A percentile compares a stretch with the other conserved stretches of the same genome.
Evolutionary conservation across 257 asterid genomes (phyloP).

Genomic region (Capsicum rhomboideum): DNA sequence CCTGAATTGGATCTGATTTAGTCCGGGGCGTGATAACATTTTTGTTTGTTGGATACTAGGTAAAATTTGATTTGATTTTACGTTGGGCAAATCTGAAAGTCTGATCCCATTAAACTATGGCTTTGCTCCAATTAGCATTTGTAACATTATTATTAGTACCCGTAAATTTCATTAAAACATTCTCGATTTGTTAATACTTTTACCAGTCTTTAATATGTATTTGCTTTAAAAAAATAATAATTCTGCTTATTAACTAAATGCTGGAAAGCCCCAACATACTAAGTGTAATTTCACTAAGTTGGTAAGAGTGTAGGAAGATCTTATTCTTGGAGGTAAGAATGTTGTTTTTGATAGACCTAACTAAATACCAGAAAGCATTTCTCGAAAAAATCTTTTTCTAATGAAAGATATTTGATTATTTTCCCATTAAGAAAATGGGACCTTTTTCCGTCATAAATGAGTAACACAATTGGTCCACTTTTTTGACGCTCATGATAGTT

Average conservation of each 20-base stretch:
- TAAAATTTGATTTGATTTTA: too few relatives aligned
- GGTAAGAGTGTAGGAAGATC: too few relatives aligned
- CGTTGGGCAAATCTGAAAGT: neutral
- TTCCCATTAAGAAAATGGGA: neutral
- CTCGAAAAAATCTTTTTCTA: neutral
- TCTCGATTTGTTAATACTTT: neutral
- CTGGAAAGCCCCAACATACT: too few relatives aligned
- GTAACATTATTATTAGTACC: neutral
- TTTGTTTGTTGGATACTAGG: neutral
- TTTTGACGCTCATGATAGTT: neutral
- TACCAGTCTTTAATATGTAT: neutral
- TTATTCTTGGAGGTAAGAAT: too few relatives aligned
- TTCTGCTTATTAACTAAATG: neutral
- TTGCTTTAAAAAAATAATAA: neutral
- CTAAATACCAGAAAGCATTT: too few relatives aligned
- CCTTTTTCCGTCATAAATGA: neutral
- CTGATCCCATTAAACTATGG: neutral
- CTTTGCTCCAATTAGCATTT: neutral
- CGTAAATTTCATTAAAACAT: neutral
- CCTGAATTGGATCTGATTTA: neutral
- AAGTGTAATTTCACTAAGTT: too few relatives aligned
- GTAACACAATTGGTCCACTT: neutral
- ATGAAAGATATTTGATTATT: neutral
- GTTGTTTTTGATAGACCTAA: too few relatives aligned
- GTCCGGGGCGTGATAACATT: neutral